Conservation (phyloP, 805 yeast genomes). For the Suhomyces tanzawaensis region DNA sequence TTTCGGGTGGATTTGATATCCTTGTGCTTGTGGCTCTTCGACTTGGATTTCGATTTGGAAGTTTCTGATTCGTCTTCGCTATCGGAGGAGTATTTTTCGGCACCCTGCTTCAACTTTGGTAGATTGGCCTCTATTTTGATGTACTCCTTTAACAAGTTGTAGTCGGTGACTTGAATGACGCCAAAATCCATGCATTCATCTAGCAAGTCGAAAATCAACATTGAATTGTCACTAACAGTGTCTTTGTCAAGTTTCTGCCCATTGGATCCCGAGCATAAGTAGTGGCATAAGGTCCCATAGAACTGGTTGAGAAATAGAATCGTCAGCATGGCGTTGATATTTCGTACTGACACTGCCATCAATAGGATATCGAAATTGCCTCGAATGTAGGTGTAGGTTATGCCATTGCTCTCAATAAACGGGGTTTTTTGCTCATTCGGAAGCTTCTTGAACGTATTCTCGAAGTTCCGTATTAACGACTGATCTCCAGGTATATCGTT, state of each 20-base stretch:
- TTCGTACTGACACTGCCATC: conserved; percentile 41
- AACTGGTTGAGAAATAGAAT: conserved; percentile 52
- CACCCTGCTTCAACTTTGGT: conserved; percentile 16
- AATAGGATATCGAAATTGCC: conserved; percentile 44
- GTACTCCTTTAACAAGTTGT: conserved; percentile 73
- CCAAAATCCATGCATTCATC: conserved; percentile 93
- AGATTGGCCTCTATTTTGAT: conserved; percentile 53
- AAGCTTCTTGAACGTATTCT: conserved; percentile 19
- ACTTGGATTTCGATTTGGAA: conserved; percentile 6
- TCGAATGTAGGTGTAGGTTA: conserved; percentile 53
- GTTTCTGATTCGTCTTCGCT: conserved; percentile 9
- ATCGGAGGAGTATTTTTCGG: conserved; percentile 2
- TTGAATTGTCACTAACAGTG: conserved; percentile 66
- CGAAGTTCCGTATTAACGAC: conserved; percentile 24
- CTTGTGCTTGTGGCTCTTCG: conserved; percentile 12
- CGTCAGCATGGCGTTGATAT: conserved; percentile 57
- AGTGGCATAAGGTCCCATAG: conserved; percentile 27
- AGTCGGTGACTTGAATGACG: conserved; percentile 79
- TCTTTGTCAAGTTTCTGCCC: conserved; percentile 42
- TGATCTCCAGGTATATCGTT: conserved; percentile 28
- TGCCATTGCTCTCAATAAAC: conserved; percentile 45
- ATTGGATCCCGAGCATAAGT: conserved; percentile 16
- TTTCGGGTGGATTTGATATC: conserved; percentile 38
- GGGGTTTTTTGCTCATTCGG: conserved; percentile 34
- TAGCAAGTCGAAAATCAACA: conserved; percentile 73